These are phyloP conservation scores for Fusarium foetens DNA, from an alignment of 2,329 filamentous ascomycete species.

Conservation along the genomic window DNA sequence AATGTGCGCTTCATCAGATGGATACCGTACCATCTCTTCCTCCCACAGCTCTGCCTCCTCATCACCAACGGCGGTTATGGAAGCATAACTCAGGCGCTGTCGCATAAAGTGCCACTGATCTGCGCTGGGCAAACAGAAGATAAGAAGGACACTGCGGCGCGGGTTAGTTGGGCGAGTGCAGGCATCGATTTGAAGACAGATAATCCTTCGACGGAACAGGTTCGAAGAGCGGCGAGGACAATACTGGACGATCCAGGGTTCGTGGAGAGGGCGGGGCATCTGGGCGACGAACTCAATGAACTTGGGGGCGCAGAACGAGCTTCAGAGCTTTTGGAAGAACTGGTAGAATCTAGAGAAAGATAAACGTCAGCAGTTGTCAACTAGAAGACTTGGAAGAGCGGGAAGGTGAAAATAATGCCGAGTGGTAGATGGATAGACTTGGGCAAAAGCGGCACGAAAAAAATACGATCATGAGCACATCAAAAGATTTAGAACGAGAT, in stretches of 20 bases:
- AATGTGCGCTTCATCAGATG: conserved; percentile 49
- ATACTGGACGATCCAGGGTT: conserved; percentile 43
- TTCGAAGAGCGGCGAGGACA: conserved; percentile 39
- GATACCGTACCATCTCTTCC: conserved; percentile 51
- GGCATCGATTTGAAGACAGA: conserved; percentile 53
- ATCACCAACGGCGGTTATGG: conserved; percentile 53
- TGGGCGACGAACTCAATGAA: conserved; percentile 44
- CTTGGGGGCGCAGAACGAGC: conserved; percentile 44
- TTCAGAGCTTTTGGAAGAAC: conserved; percentile 46
- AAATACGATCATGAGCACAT: not conserved
- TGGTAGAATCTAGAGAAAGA: conserved; percentile 10
- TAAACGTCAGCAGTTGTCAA: not conserved
- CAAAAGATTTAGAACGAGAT: not conserved
- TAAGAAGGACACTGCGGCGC: conserved; percentile 51
- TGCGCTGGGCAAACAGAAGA: conserved; percentile 52
- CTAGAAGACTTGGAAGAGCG: not conserved
- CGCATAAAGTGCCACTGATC: conserved; percentile 49
- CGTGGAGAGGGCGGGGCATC: conserved; percentile 30
- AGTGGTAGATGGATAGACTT: not conserved
- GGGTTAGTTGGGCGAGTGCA: conserved; percentile 47
- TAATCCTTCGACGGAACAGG: conserved; percentile 42
- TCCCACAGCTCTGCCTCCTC: conserved; percentile 48
- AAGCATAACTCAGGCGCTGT: conserved; percentile 51
- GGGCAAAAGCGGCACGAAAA: too few species aligned
- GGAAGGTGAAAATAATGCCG: not conserved